Percentiles rank a stretch among this genome's conserved stretches.
These are phyloP conservation scores for Strobilomyces echinocephalus DNA, from an alignment of 768 basidiomycete species.

Conservation along the genomic window DNA sequence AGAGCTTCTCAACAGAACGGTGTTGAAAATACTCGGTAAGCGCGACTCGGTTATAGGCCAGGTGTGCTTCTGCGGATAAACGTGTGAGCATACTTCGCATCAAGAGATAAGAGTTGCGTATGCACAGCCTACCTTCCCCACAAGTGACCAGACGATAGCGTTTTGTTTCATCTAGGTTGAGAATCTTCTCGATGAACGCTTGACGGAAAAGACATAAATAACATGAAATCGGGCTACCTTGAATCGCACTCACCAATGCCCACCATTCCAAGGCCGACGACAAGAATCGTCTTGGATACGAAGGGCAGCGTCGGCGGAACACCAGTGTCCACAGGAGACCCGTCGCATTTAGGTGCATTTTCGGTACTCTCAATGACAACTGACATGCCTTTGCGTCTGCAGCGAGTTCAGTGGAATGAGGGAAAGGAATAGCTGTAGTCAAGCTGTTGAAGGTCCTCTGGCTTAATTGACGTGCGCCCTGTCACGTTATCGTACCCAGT, in stretches of 20 bases:
- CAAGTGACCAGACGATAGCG: conserved; percentile 54
- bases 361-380: not conserved
- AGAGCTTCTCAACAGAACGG: conserved; percentile 52
- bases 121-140: conserved; percentile 44
- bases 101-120: conserved; percentile 20
- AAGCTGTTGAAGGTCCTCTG: not conserved
- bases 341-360: not conserved
- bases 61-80: conserved; percentile 31
- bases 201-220: not conserved
- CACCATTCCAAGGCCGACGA: conserved; percentile 10
- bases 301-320: not conserved
- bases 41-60: conserved; percentile 50
- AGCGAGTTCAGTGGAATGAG: not conserved
- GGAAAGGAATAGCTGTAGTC: not conserved
- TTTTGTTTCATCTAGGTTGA: conserved; percentile 47
- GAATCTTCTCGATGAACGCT: conserved; percentile 68
- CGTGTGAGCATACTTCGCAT: conserved; percentile 9
- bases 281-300: conserved; percentile 2
- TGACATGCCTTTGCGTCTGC: not conserved
- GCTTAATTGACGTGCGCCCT: not conserved
- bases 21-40: conserved; percentile 62
- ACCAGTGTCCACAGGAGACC: not conserved
- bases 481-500: not conserved
- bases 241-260: conserved; percentile 5
- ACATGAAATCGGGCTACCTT: too few relatives aligned